These are phyloP conservation scores for Daldinia sp. DNA, from an alignment of 2,329 filamentous ascomycete genomes.

Conservation along the genomic window DNA sequence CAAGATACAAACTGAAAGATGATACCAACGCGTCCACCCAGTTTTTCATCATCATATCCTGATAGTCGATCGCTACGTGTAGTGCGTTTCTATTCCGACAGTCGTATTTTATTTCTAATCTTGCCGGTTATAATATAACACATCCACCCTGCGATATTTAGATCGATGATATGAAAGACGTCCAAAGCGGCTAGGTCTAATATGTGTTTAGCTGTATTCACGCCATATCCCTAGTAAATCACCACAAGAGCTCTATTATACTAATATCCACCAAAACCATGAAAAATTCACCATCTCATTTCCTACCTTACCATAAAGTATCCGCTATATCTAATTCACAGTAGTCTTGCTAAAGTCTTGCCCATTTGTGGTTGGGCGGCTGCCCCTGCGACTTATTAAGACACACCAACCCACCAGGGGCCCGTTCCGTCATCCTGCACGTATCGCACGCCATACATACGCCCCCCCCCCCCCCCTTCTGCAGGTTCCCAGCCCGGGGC, in stretches of 20 bases:
- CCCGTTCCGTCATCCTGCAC: conserved; percentile 19
- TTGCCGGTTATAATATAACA: not conserved
- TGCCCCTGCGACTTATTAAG: too few relatives aligned
- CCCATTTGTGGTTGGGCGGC: not conserved
- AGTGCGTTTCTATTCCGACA: not conserved
- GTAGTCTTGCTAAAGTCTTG: not conserved
- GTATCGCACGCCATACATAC: conserved; percentile 31
- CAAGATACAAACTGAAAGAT: not conserved
- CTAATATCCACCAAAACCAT: not conserved
- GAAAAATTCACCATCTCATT: too few relatives aligned
- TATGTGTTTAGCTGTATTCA: not conserved
- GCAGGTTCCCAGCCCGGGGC: not conserved
- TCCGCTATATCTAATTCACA: not conserved
- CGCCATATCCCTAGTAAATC: not conserved
- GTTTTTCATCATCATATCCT: not conserved
- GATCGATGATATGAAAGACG: too few relatives aligned
- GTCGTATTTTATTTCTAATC: not conserved
- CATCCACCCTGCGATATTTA: not conserved
- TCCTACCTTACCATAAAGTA: not conserved
- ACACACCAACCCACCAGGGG: not conserved
- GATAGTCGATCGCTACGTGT: not conserved
- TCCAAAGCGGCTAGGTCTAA: too few relatives aligned
- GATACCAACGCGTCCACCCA: not conserved
- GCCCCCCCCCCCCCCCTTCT: not conserved
- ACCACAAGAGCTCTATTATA: not conserved